Base-by-base conservation (phyloP, 768 basidiomycete genomes). In the Exidia glandulosa region DNA sequence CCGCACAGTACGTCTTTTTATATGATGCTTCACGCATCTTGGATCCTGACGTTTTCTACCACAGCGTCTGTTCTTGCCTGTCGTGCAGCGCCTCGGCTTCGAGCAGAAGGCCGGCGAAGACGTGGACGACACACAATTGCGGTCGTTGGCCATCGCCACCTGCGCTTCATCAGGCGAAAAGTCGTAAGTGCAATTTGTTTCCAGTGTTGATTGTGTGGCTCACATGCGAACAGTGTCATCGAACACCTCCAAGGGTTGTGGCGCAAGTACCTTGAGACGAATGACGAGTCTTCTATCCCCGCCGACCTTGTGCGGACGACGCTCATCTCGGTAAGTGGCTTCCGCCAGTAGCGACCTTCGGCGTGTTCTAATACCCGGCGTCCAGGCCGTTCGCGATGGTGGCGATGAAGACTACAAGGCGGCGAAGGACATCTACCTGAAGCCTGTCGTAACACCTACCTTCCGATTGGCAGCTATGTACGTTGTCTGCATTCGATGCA, bases 31-130 rank as follows among this genome's bases (percentile, higher is more conserved):
- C 10, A 50, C 48, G 48, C 48, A 19, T 50, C 10, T 13, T 50
- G 23, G 27, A 13, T 30, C 13, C 41, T 56, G 19, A 3, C 30
- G 19, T 52, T 66, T 63, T 64, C 67, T 60, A 63, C 66, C 58
- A 72, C 62, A 70, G 72, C 19, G 62, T 34, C 64, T 79, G 32
- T 72, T 89, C 71, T 76, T 75, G 55, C 95, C 95, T 2, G 70
- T 96, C 54, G 87, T 90, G 33, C 74, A 88, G 36, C 79, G 77
- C 63, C 78, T 96, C 32, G 93, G 94, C 3, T 94, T 84, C 66
- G 86, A 90, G 48, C 88, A 87, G 68, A 70, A 75, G 4, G 75
- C 77, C 12, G 73, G 73, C 12, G 95, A 99, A 56, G 75, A 82
- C 7, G 74, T 81, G 7, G 92, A 88, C 63, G 78, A 76, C 16